Base-by-base conservation (phyloP, 768 basidiomycete genomes). In the Amyloporia xantha region DNA sequence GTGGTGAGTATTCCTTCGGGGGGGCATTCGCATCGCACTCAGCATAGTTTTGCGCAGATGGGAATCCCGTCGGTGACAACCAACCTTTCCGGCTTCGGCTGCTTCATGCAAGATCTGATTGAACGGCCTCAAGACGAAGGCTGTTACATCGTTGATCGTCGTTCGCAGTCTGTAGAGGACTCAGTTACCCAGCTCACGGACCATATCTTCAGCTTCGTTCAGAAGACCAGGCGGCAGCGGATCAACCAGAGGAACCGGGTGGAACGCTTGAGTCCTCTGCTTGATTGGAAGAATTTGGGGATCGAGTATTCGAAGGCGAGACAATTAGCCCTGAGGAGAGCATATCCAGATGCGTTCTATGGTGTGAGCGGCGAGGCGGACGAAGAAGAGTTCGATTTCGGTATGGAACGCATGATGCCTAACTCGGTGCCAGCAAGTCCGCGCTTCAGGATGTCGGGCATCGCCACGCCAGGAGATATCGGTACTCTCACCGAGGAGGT, bases 241-340 rank as follows among this genome's bases (percentile, higher is more conserved):
- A 98, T 98, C 68, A 98, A 99, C 69, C 96, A 98, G 71, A 86
- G 96, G 26, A 99, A 98, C 71, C 82, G 96, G 37, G 95, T 97
- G 47, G 96, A 99, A 65, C 81, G 96, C 23, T 75, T 99, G 15
- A 86, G 82, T 43, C 95, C 95, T 13, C 67, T 99, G 49, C 73
- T 99, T 51, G 96, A 99, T 66, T 98, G 96, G 96, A 99, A 99
- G 73, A 91, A 91, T 62, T 72, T 99, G 25, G 96, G 96, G 2
- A 79, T 98, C 53, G 96, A 99, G 67, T 99, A 99, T 67, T 84
- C 86, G 66, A 99, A 97, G 73, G 88, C 91, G 21, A 73, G 96
- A 36, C 93, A 95, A 68, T 71, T 97, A 44, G 91, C 91, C 15
- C 73, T 99, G 51, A 73, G 95, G 56, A 75, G 95, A 27, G 96